Evolutionary conservation across 1,284 basidiomycete genomes (phyloP), one percentile per base, ranked within the genome.

Genomic region (Ceratobasidium sp.): DNA sequence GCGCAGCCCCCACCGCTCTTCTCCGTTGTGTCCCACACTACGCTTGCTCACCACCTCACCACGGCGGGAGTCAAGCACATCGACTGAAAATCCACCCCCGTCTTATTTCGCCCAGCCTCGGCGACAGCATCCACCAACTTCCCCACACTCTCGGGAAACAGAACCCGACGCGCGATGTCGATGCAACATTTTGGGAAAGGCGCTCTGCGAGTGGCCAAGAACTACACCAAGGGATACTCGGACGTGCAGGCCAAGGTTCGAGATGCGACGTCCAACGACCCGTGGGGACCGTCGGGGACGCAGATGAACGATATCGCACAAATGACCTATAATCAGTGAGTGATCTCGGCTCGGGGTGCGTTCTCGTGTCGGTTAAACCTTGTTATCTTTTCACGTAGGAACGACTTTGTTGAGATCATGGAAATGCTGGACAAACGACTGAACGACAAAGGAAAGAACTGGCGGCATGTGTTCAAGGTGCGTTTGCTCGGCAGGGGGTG

Each of bases 391-490:
- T n/a, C n/a, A 51, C 54, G 5, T 79, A 98, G 95, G 83, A 93
- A 91, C 78, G 96, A 99, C 81, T 99, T 99, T 83, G 95, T 99
- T 39, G 98, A 99, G 84, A 96, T 99, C 80, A 98, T 99, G 96
- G 98, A 99, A 85, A 98, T 98, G 94, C 87, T 99, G 76, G 98
- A 99, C 84, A 99, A 99, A 84, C 90, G 98, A 65, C 84, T 99
- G 79, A 99, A 99, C 80, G 98, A 99, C 85, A 99, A 98, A 86
- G 98, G 98, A 51, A 99, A 99, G 89, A 98, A 99, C 81, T 99
- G 98, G 98, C 88, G 97, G 66, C 98, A 99, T 86, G 98, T 99
- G 76, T 99, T 98, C 89, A 99, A 99, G 87, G 94, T 91, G 77
- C 76, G 84, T 80, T 56, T 14, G 29, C 43, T 59, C 56, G 31